These are phyloP conservation scores for Colletotrichum tropicicola DNA, from an alignment of 2,329 filamentous ascomycete genomes.

Conservation along the genomic window DNA sequence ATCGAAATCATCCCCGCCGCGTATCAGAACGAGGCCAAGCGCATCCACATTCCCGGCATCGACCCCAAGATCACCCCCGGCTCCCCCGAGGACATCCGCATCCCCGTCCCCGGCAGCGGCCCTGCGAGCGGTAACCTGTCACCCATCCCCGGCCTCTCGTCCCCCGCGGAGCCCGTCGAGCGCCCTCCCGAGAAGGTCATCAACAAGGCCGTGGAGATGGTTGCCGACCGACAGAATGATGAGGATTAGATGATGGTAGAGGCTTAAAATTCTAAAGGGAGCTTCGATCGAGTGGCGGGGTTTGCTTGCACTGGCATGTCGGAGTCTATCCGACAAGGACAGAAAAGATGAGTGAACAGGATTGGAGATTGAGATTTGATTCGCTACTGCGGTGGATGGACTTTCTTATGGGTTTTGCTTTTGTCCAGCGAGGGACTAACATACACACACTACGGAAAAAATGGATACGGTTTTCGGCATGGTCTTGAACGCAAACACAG, in stretches of 20 bases:
- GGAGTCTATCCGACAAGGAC: too few relatives aligned
- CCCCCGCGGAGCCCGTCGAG: conserved; percentile 53
- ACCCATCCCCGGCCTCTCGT: conserved; percentile 59
- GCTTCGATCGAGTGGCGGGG: background rate
- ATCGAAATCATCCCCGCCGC: conserved; percentile 98
- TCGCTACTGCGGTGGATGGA: background rate
- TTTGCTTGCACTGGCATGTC: background rate
- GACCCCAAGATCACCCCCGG: conserved; percentile 75
- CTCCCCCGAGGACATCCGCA: conserved; percentile 83
- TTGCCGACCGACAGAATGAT: conserved; percentile 61
- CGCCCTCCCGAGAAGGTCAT: conserved; percentile 58
- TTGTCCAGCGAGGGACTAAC: background rate
- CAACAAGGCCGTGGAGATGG: conserved; percentile 58
- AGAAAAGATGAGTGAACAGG: background rate
- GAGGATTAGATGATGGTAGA: conserved; percentile 50
- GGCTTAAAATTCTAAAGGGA: background rate
- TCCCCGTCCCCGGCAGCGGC: conserved; percentile 68
- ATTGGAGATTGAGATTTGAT: background rate
- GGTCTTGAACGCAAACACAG: background rate
- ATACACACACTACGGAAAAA: background rate
- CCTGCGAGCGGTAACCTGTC: conserved; percentile 50
- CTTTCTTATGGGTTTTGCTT: background rate
- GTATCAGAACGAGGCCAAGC: conserved; percentile 95
- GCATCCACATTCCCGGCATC: conserved; percentile 82
- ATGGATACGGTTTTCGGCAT: background rate